Evolutionary conservation across 352 stramenopile species (phyloP).

Genomic region (Globisporangium camurandrum): DNA sequence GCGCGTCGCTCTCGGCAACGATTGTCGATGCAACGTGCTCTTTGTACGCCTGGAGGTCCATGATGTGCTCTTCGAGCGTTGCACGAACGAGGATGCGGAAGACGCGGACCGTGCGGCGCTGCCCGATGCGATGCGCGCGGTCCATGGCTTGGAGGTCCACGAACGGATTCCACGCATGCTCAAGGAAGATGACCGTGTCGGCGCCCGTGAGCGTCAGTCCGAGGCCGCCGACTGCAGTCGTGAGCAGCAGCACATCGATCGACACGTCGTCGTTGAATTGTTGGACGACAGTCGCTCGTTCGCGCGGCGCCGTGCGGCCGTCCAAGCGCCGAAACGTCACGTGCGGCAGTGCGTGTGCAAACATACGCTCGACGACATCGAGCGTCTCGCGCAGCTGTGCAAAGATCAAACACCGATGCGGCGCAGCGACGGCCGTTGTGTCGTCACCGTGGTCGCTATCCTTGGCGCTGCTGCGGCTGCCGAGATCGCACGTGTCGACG

Average conservation of each 20-base stretch:
- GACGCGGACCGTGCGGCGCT: slow-evolving; percentile 61
- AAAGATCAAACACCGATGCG: slow-evolving; percentile 95
- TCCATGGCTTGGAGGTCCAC: slow-evolving; percentile 93
- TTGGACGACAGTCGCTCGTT: slow-evolving; percentile 80
- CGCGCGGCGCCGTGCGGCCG: slow-evolving; percentile 67
- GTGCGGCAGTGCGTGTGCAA: slow-evolving; percentile 59
- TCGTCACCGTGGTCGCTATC: slow-evolving; percentile 3
- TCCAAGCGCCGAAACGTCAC: slow-evolving; percentile 89
- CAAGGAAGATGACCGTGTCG: slow-evolving; percentile 97
- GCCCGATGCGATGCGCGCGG: slow-evolving; percentile 70
- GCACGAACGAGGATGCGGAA: slow-evolving; percentile 73
- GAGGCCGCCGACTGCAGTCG: slow-evolving; percentile 91
- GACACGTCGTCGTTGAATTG: slow-evolving; percentile 90
- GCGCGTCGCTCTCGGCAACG: slow-evolving; percentile 38
- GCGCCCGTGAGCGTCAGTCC: slow-evolving; percentile 96
- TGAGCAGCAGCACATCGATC: slow-evolving; percentile 94
- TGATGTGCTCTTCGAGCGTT: slow-evolving; percentile 72
- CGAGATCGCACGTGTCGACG: slow-evolving; percentile 59
- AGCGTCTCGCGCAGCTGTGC: slow-evolving; percentile 91
- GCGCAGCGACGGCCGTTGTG: slow-evolving; percentile 14
- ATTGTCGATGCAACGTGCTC: slow-evolving; percentile 58
- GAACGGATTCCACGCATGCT: slow-evolving; percentile 98
- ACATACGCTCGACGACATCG: slow-evolving; percentile 88
- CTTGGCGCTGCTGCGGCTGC: not conserved
- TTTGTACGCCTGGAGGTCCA: slow-evolving; percentile 79